A percentile compares a stretch with the other conserved stretches of the same genome.
phyloP scores from a whole-genome alignment of 345 rosid species.

The Arabidopsis thaliana region DNA sequence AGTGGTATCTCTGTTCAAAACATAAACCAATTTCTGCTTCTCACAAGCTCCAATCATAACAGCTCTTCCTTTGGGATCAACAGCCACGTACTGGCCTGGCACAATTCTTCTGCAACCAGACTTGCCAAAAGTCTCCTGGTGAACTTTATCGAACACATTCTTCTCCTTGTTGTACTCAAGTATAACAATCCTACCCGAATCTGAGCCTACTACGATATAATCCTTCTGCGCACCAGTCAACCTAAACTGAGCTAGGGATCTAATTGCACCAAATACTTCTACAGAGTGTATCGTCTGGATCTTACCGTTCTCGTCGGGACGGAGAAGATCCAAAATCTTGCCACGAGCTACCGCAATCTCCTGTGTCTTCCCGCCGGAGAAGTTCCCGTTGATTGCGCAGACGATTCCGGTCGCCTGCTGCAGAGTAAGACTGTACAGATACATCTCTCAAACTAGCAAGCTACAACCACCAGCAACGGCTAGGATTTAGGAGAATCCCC shows the following conservation, averaged over 20 bases:
- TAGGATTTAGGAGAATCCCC: slow-evolving; percentile 16
- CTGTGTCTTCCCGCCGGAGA: slow-evolving; percentile 89
- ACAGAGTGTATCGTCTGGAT: slow-evolving; percentile 88
- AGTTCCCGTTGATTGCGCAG: slow-evolving; percentile 89
- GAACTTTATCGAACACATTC: slow-evolving; percentile 85
- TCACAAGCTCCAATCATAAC: slow-evolving; percentile 97
- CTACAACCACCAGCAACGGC: neutral
- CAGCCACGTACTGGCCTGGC: slow-evolving; percentile 91
- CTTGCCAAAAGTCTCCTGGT: slow-evolving; percentile 96
- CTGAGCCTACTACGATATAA: slow-evolving; percentile 94
- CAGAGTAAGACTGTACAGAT: slow-evolving; percentile 89
- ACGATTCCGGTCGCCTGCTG: slow-evolving; percentile 92
- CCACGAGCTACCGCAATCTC: slow-evolving; percentile 98
- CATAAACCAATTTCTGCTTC: slow-evolving; percentile 95
- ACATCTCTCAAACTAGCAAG: slow-evolving; percentile 56
- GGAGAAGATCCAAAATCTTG: slow-evolving; percentile 89
- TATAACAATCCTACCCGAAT: slow-evolving; percentile 94
- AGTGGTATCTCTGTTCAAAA: slow-evolving; percentile 90
- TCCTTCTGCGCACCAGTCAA: slow-evolving; percentile 94
- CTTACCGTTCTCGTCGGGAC: slow-evolving; percentile 91
- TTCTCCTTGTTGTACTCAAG: slow-evolving; percentile 85
- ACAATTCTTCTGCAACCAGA: slow-evolving; percentile 95
- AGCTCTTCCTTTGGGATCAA: slow-evolving; percentile 95
- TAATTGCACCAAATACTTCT: slow-evolving; percentile 88
- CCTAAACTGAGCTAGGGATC: slow-evolving; percentile 88